Evolutionary conservation across 2,329 filamentous ascomycete genomes (phyloP), one percentile per base, ranked within the genome.

Genomic region (Cytospora mali): DNA sequence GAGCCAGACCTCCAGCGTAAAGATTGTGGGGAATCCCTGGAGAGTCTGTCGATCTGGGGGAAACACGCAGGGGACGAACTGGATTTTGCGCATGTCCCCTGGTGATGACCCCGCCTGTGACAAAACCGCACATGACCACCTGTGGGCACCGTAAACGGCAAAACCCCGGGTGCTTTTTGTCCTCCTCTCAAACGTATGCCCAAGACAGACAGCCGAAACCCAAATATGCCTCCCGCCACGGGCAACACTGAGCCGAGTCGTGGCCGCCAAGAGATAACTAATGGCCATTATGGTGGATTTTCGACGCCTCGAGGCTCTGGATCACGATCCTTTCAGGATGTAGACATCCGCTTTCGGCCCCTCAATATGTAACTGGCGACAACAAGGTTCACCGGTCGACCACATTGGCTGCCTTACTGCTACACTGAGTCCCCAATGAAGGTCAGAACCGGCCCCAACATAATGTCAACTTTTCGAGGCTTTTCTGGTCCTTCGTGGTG

Each of bases 231-330:
- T 46, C 23, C 18, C 42, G n/a, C 3, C n/a, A 46, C 11, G n/a
- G n/a, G n/a, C 4, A 46, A 46, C 13, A 4, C 21, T 46, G 18
- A 21, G n/a, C 39, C 42, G 23, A 56, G 31, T 49, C 4, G 23
- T 48, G 54, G 9, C 39, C 54, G 18, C 23, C 1, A 13, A 5
- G 39, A 27, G 39, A 50, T 29, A n/a, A n/a, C 55, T 42, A 23
- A 49, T 62, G 61, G 51, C 55, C 49, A 51, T 23, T 16, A 14
- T 7, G 31, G 61, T 55, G 61, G 50, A 62, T 50, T 55, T 25
- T 16, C 23, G 7, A 49, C 49, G 7, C 25, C 54, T 27, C 25
- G 28, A 39, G 51, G 39, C 23, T 33, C 35, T 29, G 23, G 57
- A 59, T 46, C n/a, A 16, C 16, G 58, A 54, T 27, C 35, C 28